Base-by-base conservation (phyloP, 2,329 filamentous ascomycete species). In the Venturia asperata region DNA sequence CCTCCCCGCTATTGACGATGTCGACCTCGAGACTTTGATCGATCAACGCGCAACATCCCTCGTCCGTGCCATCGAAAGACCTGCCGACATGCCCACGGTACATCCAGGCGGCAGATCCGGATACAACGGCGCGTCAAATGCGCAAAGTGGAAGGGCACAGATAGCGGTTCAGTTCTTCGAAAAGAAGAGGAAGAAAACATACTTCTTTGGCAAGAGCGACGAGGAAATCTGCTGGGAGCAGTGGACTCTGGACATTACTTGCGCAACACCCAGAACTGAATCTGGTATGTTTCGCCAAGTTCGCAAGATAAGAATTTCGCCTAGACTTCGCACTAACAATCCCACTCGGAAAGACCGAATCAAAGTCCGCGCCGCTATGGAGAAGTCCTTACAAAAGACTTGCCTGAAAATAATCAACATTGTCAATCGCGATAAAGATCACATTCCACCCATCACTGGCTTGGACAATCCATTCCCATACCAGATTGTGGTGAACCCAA, bases 181-280 rank as follows among this genome's bases (percentile, higher is more conserved):
- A 79, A 94, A 93, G 82, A 89, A 88, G 74, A 84, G 92, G 67
- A 85, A 89, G 70, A 94, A 92, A 80, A 83, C 85, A 1, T 92
- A 90, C 75, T 87, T 81, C 69, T 88, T 92, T 70, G 79, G 84
- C 77, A 87, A 87, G 71, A 56, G 42, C 10, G 93, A 97, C 69
- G 92, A 97, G 75, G 92, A 97, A 75, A 87, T 97, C 21, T 96
- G 92, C 75, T 99, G 94, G 94, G 94, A 97, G 81, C 87, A 86
- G 72, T 99, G 94, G 94, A 91, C 90, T 56, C 79, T 99, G 69
- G 91, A 95, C 76, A 90, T 97, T 62, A 95, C 92, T n/a, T 86
- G 97, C 65, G 91, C 92, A 11, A 92, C 91, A 70, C 92, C 93
- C 39, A 82, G 89, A 72, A 96, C 91, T 13, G 93, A 97, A 72